Base-by-base conservation (phyloP, 1,284 basidiomycete genomes). In the Puccinia hordei region DNA sequence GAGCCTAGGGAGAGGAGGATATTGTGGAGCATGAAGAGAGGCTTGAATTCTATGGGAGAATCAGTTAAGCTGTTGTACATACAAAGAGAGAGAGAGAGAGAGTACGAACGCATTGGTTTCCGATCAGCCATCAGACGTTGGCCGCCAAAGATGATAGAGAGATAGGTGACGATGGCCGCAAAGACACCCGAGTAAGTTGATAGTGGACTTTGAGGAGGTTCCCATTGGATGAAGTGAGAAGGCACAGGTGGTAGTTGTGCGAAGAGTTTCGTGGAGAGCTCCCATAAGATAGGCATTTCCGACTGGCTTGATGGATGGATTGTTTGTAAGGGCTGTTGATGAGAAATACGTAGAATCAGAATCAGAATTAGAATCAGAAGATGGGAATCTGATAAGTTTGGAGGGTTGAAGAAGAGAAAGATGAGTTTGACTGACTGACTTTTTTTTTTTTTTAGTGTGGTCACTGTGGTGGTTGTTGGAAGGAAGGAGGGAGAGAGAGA, bases 11-110 rank as follows among this genome's bases (percentile, higher is more conserved):
- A 93, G 82, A 99, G 90, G 85, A 95, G 87, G 82, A 94, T 88
- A 86, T 99, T 99, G 88, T 99, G 96, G 72, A 92, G 85, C 88
- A 95, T 92, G 88, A 99, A 99, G 82, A 95, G 89, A 72, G 89
- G 87, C 84, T 92, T 94, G 85, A 97, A 91, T 66, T 83, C 88
- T 92, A 93, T 85, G 12, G 57, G 13, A 9, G 24, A 22, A 44
- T 51, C 38, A 55, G 73, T 13, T 35, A 0, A 57, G 59, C 44
- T 41, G 49, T 59, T 41, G n/a, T 65, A 27, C 13, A 49, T 27
- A 38, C n/a, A 24, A 17, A 33, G 33, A 57, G 8, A 33, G 33
- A 35, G n/a, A 17, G 59, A 49, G 35, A 49, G 44, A 44, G 30
- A 46, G 12, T 61, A 84, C 82, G 72, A 75, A 84, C 83, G 82